Evolutionary conservation across 768 basidiomycete genomes (phyloP).

Genomic region (Boletus rubroflammeus): DNA sequence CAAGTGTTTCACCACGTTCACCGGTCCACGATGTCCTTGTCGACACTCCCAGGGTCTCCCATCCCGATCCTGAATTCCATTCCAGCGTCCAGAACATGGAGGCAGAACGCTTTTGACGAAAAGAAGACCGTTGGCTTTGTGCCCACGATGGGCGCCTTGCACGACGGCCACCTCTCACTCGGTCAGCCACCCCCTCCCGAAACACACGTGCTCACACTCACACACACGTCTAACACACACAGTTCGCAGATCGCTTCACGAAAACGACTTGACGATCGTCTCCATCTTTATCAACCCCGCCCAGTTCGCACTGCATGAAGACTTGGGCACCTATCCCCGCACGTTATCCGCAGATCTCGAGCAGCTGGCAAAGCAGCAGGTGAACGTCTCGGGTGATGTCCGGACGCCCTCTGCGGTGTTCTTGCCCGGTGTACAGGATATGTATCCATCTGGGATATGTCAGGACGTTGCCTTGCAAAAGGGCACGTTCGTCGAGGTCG

Average conservation of each 20-base stretch:
- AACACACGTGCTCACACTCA: neutral
- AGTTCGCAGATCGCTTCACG: constrained; percentile 75
- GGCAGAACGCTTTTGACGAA: constrained; percentile 53
- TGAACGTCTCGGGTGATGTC: constrained; percentile 26
- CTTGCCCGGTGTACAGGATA: constrained; percentile 70
- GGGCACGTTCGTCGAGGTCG: constrained; percentile 91
- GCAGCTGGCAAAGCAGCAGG: constrained; percentile 43
- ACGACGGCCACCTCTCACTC: constrained; percentile 88
- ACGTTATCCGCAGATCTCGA: constrained; percentile 75
- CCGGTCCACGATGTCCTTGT: constrained; percentile 16
- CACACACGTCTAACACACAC: neutral
- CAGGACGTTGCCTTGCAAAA: constrained; percentile 71
- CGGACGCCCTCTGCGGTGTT: constrained; percentile 70
- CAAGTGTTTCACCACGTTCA: neutral
- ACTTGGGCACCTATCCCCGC: constrained; percentile 86
- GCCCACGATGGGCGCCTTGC: constrained; percentile 97
- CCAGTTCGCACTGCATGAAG: constrained; percentile 95
- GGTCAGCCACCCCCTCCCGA: constrained; percentile 50
- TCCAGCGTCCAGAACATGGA: constrained; percentile 67
- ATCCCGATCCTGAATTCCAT: constrained; percentile 59
- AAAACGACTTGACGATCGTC: constrained; percentile 84
- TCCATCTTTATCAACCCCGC: constrained; percentile 99
- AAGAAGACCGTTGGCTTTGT: constrained; percentile 83
- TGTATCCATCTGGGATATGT: constrained; percentile 90
- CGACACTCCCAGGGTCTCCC: constrained; percentile 26